Evolutionary conservation across 768 basidiomycete species (phyloP), one percentile per base, ranked within the genome.

Genomic region (Clitopilus passeckerianus): DNA sequence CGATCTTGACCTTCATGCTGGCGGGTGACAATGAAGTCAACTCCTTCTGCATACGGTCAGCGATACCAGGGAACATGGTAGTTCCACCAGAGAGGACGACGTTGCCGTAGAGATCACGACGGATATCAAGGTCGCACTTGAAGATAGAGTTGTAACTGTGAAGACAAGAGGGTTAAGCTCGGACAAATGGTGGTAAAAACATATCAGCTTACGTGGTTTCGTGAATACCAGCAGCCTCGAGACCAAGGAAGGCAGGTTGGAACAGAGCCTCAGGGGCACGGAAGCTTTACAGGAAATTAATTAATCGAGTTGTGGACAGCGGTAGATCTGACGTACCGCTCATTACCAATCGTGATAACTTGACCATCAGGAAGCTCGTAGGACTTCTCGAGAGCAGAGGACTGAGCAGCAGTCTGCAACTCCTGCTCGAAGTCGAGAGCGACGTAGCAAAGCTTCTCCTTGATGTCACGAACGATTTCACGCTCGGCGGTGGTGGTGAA

Each of bases 391-490:
- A 95, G 80, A 44, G 90, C 85, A 53, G 91, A 93, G 22, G 89
- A 91, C 70, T 92, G 90, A 60, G 92, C 90, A 41, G 93, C 93
- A 20, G 90, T 92, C 76, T 92, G 89, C 65, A 95, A 79, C 76
- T 96, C 94, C 74, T 95, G 90, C 70, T 95, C 93, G 65, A 95
- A 95, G 75, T 95, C 93, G 61, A 95, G 84, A 37, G 93, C 93
- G 64, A 96, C 94, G 71, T 95, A 95, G 74, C 93, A 95, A 27
- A 95, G 86, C 82, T 93, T 94, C 84, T 94, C 93, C 82, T 97
- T 97, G 82, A 97, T 95, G 74, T 96, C 95, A 60, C 95, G 84
- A 66, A 96, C 95, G 60, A 97, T 93, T 86, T 95, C 93, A 68
- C 87, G 84, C 77, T 94, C 93, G 35, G 92, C 93, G 12, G 92